Conservation (phyloP, 2,329 filamentous ascomycete species). For the Colletotrichum sp. region DNA sequence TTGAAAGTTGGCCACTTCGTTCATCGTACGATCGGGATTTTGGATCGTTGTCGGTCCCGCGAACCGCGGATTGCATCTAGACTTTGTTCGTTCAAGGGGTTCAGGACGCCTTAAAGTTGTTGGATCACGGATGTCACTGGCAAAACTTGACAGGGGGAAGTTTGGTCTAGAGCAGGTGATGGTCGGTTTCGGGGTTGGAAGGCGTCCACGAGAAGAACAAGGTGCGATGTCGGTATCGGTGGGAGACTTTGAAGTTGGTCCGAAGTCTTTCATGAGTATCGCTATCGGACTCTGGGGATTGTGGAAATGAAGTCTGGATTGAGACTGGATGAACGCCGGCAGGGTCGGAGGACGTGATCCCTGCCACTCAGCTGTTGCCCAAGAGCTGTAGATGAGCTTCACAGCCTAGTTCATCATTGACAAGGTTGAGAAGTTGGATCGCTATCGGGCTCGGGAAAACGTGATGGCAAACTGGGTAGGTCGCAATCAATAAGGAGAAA, state of each 20-base stretch:
- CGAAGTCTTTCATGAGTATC: no score
- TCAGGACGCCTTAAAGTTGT: rapidly evolving
- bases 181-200: neutral
- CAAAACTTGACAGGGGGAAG: neutral
- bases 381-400: rapidly evolving
- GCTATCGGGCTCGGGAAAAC: neutral
- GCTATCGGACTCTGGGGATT: rapidly evolving
- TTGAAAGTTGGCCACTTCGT: rapidly evolving
- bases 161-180: rapidly evolving
- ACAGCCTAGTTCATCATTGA: rapidly evolving
- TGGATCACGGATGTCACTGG: neutral
- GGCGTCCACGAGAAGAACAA: neutral
- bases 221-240: neutral
- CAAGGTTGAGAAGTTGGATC: neutral
- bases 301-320: neutral
- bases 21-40: neutral
- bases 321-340: neutral
- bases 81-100: neutral
- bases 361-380: neutral
- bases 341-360: neutral
- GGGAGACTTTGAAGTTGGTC: no score
- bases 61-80: rapidly evolving
- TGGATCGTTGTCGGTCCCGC: no score
- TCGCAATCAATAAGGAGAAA: neutral
- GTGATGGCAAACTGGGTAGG: neutral